phyloP scores from a whole-genome alignment of 78 protist genomes.

The Dictyostelium firmibasis region DNA sequence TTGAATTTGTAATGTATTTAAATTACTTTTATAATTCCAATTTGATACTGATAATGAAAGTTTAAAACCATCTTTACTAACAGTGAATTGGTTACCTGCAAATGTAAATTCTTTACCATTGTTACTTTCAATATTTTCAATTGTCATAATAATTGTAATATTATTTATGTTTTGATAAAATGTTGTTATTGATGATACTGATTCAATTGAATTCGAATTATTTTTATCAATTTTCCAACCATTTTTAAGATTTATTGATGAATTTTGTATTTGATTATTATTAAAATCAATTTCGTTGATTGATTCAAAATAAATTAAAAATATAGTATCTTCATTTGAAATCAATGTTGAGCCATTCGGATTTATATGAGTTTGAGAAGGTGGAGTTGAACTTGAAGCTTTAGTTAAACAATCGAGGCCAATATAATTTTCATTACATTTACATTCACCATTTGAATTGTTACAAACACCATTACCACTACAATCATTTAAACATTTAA shows the following conservation, averaged over 20 bases:
- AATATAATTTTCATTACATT: neutral
- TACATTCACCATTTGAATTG: neutral
- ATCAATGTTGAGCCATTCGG: neutral
- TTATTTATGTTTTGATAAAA: neutral
- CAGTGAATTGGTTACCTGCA: neutral
- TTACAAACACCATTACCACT: neutral
- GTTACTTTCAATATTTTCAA: neutral
- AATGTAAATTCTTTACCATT: neutral
- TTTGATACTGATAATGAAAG: neutral
- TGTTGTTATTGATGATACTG: neutral
- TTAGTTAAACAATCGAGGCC: neutral
- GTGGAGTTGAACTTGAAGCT: neutral
- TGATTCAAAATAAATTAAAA: neutral
- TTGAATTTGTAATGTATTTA: conserved; percentile 3
- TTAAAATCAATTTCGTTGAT: neutral
- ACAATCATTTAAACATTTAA: neutral
- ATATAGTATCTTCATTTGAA: neutral
- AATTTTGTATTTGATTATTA: neutral
- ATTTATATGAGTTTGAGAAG: neutral
- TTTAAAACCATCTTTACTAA: neutral
- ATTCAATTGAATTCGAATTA: neutral
- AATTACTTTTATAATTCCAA: neutral
- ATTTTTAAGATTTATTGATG: neutral
- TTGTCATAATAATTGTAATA: neutral
- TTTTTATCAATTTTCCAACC: neutral